These are phyloP conservation scores for Hemisphaericaspora nanyangensis DNA, from an alignment of 805 yeast genomes.

Conservation along the genomic window DNA sequence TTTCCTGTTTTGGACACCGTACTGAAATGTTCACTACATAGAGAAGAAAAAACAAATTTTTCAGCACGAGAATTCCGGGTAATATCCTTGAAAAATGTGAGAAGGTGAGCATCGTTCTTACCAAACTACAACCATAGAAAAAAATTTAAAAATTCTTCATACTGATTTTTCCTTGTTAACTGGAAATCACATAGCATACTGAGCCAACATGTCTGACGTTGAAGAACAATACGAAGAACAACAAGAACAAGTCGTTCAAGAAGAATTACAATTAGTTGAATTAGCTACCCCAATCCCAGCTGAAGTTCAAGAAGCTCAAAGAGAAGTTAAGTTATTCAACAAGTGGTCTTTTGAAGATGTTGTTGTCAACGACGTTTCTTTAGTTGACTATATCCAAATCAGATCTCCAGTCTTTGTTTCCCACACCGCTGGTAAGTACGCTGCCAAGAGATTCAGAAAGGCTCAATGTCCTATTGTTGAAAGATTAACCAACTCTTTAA, in stretches of 20 bases:
- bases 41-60: constrained; percentile 7
- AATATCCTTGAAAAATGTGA: constrained; percentile 9
- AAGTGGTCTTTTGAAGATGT: constrained; percentile 99
- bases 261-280: constrained; percentile 75
- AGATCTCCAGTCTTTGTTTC: constrained; percentile 96
- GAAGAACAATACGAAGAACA: constrained; percentile 46
- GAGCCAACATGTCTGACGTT: constrained; percentile 70
- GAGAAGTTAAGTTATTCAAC: constrained; percentile 97
- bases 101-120: not conserved
- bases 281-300: constrained; percentile 96
- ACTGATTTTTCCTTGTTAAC: not conserved
- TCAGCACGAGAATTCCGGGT: constrained; percentile 16
- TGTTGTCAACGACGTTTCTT: constrained; percentile 95
- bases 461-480: constrained; percentile 99
- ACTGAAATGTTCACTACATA: constrained; percentile 14
- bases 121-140: not conserved
- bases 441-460: constrained; percentile 99
- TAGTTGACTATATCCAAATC: constrained; percentile 97
- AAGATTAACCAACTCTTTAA: constrained; percentile 98
- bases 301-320: constrained; percentile 93
- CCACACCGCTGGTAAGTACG: constrained; percentile 99
- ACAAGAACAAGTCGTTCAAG: constrained; percentile 77
- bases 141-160: constrained; percentile 1
- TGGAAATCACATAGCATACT: not conserved
- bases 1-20: constrained; percentile 14